Evolutionary conservation across 768 basidiomycete species (phyloP).

Genomic region (Dentipellis sp.): DNA sequence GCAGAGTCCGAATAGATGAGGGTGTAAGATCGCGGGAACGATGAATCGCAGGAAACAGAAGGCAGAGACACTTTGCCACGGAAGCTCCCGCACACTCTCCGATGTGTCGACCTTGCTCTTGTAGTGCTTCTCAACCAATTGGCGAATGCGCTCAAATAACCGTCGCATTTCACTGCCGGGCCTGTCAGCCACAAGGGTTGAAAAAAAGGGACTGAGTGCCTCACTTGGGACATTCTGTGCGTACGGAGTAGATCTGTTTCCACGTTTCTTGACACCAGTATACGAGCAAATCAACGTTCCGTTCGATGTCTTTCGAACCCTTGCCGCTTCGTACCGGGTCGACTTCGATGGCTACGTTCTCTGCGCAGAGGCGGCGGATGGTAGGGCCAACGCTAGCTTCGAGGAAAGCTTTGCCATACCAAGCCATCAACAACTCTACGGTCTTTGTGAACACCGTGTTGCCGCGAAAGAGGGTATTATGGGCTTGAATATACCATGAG

Average conservation of each 20-base stretch:
- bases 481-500: conserved; percentile 35
- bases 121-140: conserved; percentile 63
- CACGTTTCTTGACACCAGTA: conserved; percentile 77
- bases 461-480: conserved; percentile 70
- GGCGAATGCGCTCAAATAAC: conserved; percentile 61
- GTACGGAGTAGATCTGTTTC: conserved; percentile 69
- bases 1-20: conserved; percentile 73
- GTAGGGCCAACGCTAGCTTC: conserved; percentile 69
- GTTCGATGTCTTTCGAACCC: conserved; percentile 49
- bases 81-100: conserved; percentile 44
- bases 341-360: conserved; percentile 74
- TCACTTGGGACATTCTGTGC: conserved; percentile 67
- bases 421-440: conserved; percentile 73
- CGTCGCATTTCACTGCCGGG: conserved; percentile 56
- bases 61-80: conserved; percentile 79
- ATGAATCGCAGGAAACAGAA: conserved; percentile 88
- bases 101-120: conserved; percentile 27
- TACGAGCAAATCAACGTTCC: conserved; percentile 58
- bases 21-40: conserved; percentile 83
- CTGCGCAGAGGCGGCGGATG: conserved; percentile 60
- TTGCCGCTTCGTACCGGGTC: conserved; percentile 65
- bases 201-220: conserved; percentile 19
- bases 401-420: conserved; percentile 73
- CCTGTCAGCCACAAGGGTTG: conserved; percentile 4
- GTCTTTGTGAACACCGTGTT: conserved; percentile 44